phyloP scores from a whole-genome alignment of 106 monocot species.

The Cymbidium sinense region DNA sequence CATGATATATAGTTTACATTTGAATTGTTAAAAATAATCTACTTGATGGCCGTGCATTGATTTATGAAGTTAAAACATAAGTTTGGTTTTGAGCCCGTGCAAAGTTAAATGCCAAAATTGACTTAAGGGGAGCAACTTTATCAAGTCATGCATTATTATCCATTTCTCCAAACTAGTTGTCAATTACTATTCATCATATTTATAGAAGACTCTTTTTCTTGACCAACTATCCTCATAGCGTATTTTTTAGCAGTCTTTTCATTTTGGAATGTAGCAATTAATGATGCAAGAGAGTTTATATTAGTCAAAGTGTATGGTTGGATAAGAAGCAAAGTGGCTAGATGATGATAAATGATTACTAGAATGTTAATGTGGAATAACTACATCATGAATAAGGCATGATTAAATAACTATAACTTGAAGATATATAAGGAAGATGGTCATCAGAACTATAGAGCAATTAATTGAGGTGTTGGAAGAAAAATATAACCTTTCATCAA shows the following conservation, averaged over 20 bases:
- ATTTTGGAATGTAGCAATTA: background rate
- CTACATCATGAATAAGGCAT: no score
- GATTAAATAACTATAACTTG: no score
- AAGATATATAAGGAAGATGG: no score
- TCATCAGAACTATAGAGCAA: no score
- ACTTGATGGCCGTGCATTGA: background rate
- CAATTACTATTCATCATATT: background rate
- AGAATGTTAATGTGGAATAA: background rate
- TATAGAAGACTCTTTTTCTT: no score
- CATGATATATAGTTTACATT: background rate
- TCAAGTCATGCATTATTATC: no score
- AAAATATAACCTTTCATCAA: no score
- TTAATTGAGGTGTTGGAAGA: no score
- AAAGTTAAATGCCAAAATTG: background rate
- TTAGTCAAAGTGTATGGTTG: background rate
- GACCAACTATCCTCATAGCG: background rate
- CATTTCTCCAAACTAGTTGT: background rate
- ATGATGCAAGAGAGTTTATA: background rate
- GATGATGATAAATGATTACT: background rate
- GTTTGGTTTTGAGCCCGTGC: background rate
- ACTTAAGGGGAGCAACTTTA: background rate
- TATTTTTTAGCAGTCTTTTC: background rate
- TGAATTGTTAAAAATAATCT: background rate
- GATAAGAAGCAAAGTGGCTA: background rate
- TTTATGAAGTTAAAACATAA: background rate